Conservation (phyloP, 1,139 yeast species). For the Hansenula lynferdii region DNA sequence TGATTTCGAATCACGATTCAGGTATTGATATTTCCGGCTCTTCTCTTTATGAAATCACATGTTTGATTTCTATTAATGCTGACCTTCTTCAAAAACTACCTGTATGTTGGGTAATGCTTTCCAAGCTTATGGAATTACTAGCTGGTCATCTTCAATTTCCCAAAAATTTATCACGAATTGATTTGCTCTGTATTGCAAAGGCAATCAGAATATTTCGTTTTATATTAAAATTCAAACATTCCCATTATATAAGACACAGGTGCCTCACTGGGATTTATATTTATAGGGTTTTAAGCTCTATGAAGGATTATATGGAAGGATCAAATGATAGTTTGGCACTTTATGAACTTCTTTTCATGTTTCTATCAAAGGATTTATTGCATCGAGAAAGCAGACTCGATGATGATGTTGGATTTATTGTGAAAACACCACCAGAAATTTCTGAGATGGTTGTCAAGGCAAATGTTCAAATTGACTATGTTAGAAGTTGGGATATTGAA, state of each 20-base stretch:
- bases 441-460: not conserved
- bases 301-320: constrained; percentile 12
- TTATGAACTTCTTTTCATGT: not conserved
- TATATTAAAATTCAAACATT: constrained; percentile 10
- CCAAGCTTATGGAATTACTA: constrained; percentile 9
- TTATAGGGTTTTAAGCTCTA: constrained; percentile 7
- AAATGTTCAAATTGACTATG: too few relatives aligned
- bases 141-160: constrained; percentile 5
- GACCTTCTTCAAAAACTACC: constrained; percentile 8
- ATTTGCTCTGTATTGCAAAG: constrained; percentile 14
- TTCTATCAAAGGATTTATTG: not conserved
- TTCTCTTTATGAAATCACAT: constrained; percentile 14
- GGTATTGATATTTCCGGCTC: constrained; percentile 12
- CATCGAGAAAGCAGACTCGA: not conserved
- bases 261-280: constrained; percentile 9
- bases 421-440: not conserved
- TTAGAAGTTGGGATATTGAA: not conserved
- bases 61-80: constrained; percentile 15
- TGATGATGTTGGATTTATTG: not conserved
- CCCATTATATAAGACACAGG: constrained; percentile 2
- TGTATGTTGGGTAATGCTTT: constrained; percentile 14
- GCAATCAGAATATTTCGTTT: constrained; percentile 11
- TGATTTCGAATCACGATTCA: too few relatives aligned
- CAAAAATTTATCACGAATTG: constrained; percentile 10
- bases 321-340: constrained; percentile 11